phyloP scores from a whole-genome alignment of 768 basidiomycete species.

The Kwoniella europaea region DNA sequence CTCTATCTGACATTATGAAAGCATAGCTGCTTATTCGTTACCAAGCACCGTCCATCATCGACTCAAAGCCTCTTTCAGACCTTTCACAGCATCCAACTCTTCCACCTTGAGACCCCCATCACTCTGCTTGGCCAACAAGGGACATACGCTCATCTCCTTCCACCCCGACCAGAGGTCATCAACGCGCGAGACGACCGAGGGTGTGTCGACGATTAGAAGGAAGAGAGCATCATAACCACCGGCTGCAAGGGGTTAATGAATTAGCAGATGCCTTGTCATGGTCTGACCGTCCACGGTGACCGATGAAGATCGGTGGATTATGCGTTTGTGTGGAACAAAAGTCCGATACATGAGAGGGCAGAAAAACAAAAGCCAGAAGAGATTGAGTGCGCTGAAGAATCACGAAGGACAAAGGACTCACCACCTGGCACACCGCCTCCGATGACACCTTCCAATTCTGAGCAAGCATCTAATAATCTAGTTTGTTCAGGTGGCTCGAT shows the following conservation, averaged over 20 bases:
- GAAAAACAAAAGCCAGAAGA: background rate
- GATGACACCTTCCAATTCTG: slow-evolving; percentile 76
- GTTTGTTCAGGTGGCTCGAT: slow-evolving; percentile 93
- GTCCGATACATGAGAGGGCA: background rate
- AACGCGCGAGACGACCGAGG: slow-evolving; percentile 55
- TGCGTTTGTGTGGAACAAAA: background rate
- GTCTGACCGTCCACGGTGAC: background rate
- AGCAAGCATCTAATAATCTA: slow-evolving; percentile 75
- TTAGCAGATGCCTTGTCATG: background rate
- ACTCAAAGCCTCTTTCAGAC: slow-evolving; percentile 32
- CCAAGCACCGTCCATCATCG: background rate
- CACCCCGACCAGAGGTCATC: slow-evolving; percentile 56
- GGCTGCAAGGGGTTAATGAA: slow-evolving; percentile 63
- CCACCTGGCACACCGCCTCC: slow-evolving; percentile 97
- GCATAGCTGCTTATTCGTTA: no score
- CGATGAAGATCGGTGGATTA: background rate
- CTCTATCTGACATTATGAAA: background rate
- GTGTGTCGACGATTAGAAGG: slow-evolving; percentile 74
- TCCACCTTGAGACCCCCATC: slow-evolving; percentile 45
- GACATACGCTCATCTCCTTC: slow-evolving; percentile 59
- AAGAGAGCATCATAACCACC: slow-evolving; percentile 98
- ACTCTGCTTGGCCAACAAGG: slow-evolving; percentile 54
- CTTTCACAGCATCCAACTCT: slow-evolving; percentile 19
- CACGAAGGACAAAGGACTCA: slow-evolving; percentile 58
- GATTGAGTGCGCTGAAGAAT: background rate